phyloP scores from a whole-genome alignment of 169 alveolate species.

The Cryptosporidium canis region DNA sequence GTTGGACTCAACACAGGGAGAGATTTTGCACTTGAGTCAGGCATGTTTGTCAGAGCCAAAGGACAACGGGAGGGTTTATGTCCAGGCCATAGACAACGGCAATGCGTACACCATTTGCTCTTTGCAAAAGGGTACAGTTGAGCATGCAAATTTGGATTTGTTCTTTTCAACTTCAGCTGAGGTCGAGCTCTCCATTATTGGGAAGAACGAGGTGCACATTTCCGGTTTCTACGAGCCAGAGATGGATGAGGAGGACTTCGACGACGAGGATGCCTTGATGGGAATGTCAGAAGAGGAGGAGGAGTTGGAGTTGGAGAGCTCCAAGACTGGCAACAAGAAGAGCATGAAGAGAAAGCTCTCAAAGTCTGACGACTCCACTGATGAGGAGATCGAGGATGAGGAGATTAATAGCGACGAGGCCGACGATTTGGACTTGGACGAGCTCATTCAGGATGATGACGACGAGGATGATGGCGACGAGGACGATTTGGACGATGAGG shows the following conservation, averaged over 20 bases:
- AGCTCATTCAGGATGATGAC: conserved; percentile 74
- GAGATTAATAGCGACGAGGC: conserved; percentile 81
- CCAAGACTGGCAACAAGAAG: background rate
- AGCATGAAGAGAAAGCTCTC: conserved; percentile 40
- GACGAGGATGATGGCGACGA: conserved; percentile 85
- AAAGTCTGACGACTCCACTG: conserved; percentile 69
- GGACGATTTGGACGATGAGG: conserved; percentile 82
- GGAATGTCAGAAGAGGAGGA: conserved; percentile 76
- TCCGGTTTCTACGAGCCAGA: conserved; percentile 90
- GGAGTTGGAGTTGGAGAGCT: conserved; percentile 23
- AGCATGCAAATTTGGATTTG: conserved; percentile 86
- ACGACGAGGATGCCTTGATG: conserved; percentile 77
- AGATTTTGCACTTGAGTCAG: conserved; percentile 85
- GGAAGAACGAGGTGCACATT: conserved; percentile 88
- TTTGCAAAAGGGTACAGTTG: conserved; percentile 87
- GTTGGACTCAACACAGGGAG: conserved; percentile 78
- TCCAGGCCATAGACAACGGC: conserved; percentile 85
- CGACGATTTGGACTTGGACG: conserved; percentile 77
- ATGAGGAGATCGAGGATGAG: conserved; percentile 76
- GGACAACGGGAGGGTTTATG: conserved; percentile 84
- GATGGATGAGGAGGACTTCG: conserved; percentile 74
- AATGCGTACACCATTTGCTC: conserved; percentile 84
- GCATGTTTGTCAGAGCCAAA: conserved; percentile 88
- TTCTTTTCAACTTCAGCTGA: conserved; percentile 85
- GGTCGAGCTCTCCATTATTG: conserved; percentile 83